Evolutionary conservation across 805 yeast genomes (phyloP), one percentile per base, ranked within the genome.

Genomic region (Wickerhamomyces rabaulensis): DNA sequence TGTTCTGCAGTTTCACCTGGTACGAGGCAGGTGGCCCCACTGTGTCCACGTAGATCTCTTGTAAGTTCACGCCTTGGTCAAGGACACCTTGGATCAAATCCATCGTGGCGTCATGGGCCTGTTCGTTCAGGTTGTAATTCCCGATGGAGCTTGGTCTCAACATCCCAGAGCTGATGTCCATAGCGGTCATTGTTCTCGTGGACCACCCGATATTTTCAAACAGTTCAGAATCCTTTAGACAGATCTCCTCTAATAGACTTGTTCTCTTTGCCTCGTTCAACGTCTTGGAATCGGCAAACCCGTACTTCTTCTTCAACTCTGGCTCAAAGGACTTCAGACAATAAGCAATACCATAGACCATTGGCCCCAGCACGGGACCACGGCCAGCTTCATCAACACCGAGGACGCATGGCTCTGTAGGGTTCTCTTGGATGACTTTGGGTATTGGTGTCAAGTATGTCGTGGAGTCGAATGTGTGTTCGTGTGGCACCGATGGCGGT

Each of bases 381-480:
- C 99, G 75, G 1, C 99, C 99, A 0, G 99, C 99, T 63, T 94
- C 99, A 64, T 94, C 99, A 1, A 94, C 96, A 1, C 99, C 99
- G 10, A 94, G 65, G 4, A 71, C 64, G 2, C 82, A 75, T 0
- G 75, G 70, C 12, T 64, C 69, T 1, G 54, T 48, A 1, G 70
- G 67, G 37, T 67, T 48, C 2, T 58, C 58, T 12, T 45, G 29
- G 17, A 79, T 60, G 9, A 40, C 49, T 3, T 39, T 43, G 0
- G 90, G 90, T 2, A 82, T 65, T 0, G 64, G 67, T 0, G 87
- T 73, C 38, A 63, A 67, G 55, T 71, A 78, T 0, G 87, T 75
- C 15, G 73, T 60, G 2, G 86, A 70, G 10, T 62, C 60, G 43
- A 70, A 69, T 3, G 68, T 54, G 9, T 62, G 52, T 5, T 62